Evolutionary conservation across 192 early-diverging fungal genomes (phyloP).

Genomic region (Chytriomyces sp.): DNA sequence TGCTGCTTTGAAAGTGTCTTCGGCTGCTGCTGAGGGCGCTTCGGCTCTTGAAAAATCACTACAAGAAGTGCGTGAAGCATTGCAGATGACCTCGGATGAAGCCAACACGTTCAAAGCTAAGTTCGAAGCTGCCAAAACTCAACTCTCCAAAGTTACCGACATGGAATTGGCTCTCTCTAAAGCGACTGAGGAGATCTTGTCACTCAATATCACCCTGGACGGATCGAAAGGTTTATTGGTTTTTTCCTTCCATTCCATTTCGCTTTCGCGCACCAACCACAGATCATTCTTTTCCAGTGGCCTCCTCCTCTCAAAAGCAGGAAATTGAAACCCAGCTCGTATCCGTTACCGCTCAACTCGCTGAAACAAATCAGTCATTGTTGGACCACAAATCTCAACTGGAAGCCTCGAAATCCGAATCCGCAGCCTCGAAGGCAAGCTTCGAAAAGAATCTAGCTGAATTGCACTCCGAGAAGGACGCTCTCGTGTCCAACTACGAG

Average conservation of each 20-base stretch:
- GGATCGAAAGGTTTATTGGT: conserved; percentile 1
- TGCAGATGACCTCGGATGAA: neutral
- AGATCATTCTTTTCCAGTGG: no score
- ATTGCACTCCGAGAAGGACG: conserved; percentile 8
- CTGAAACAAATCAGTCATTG: neutral
- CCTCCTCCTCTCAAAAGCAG: neutral
- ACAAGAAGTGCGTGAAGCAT: neutral
- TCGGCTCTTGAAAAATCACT: no score
- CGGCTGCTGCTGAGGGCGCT: no score
- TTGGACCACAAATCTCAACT: neutral
- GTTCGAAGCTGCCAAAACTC: conserved; percentile 1
- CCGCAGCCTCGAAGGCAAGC: neutral
- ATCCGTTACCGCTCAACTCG: neutral
- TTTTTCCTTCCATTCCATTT: neutral
- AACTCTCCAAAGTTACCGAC: neutral
- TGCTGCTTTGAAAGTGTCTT: no score
- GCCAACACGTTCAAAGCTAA: neutral
- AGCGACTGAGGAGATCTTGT: no score
- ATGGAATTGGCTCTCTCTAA: no score
- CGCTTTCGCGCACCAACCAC: neutral
- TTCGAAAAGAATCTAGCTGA: neutral
- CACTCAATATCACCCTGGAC: no score
- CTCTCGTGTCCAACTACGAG: conserved; percentile 14
- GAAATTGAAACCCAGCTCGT: neutral
- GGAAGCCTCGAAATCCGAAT: neutral